Percentiles rank a stretch among this genome's conserved stretches.
phyloP scores from a whole-genome alignment of 2,329 filamentous ascomycete genomes.

The Helotiales sp. region DNA sequence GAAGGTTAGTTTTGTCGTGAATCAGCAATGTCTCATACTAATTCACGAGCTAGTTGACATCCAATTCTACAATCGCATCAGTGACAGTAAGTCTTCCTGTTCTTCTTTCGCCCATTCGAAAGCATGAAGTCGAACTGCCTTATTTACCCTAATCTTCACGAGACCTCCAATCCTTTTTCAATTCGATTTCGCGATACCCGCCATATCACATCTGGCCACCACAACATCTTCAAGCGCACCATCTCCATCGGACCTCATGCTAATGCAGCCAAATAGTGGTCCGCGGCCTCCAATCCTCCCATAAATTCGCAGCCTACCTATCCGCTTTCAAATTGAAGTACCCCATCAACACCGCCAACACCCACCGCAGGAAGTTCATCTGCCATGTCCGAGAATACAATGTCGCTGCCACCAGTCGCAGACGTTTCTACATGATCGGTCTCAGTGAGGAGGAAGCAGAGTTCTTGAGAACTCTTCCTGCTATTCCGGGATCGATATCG shows the following conservation, averaged over 20 bases:
- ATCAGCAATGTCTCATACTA: too few species aligned
- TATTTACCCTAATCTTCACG: too few species aligned
- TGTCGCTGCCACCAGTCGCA: background rate
- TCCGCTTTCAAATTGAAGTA: background rate
- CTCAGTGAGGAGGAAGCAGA: background rate
- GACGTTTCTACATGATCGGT: constrained; percentile 8
- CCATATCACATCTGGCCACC: too few species aligned
- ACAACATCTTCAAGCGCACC: too few species aligned
- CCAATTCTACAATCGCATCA: background rate
- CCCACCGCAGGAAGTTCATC: constrained; percentile 2
- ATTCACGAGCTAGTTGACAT: background rate
- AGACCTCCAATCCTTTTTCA: background rate
- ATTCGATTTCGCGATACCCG: background rate
- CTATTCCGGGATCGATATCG: background rate
- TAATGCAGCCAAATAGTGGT: too few species aligned
- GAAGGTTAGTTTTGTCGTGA: constrained; percentile 8
- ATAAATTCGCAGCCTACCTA: constrained; percentile 6
- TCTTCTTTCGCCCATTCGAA: background rate
- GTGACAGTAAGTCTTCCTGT: background rate
- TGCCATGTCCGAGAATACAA: constrained; percentile 7
- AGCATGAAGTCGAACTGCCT: too few species aligned
- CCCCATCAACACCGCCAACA: background rate
- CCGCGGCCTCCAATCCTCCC: background rate
- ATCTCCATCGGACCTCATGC: too few species aligned
- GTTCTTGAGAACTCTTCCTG: background rate